Evolutionary conservation across 768 basidiomycete genomes (phyloP), one percentile per base, ranked within the genome.

Genomic region (Cystobasidium tubakii): DNA sequence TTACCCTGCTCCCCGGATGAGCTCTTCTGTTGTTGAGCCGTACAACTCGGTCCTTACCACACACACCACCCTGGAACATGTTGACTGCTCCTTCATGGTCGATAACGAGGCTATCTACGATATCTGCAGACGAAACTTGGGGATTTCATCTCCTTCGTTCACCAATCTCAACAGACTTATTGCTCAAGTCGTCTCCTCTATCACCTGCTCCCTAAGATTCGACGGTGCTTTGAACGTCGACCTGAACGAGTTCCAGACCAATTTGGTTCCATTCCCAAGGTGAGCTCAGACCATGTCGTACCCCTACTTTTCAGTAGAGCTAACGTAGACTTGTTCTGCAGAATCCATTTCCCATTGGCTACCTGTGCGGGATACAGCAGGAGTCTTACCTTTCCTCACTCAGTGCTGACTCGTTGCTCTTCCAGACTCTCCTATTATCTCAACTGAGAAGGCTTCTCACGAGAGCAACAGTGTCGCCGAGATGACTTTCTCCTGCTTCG

Each of bases 1-100:
- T 62, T 97, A 96, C 85, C 95, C 95, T 36, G 78, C 79, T 27
- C 79, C 78, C 25, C 62, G 65, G 25, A 77, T 75, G 71, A 55
- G 85, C 93, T 83, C 89, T 84, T 97, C 95, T 42, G 90, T 98
- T 75, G 96, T 99, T 54, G 96, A 99, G 83, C 96, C 96, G 1
- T 99, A 99, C 85, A 99, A 99, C 86, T 82, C 83, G 62, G 77
- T 80, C 67, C 85, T 99, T 75, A 98, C 96, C 62, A 99, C 96
- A 62, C 96, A 99, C 83, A 97, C 96, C 53, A 98, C 96, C 72
- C 88, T 98, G 73, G 96, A 98, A 83, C 96, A 99, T 84, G 96
- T 96, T n/a, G 96, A 99, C 84, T 99, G 96, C 83, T 97, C 96
- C 43, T 99, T 99, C 86, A 98, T 99, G 95, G 96, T 99, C 75